phyloP scores from a whole-genome alignment of 2,329 filamentous ascomycete genomes.

The Aspergillus japonicus region DNA sequence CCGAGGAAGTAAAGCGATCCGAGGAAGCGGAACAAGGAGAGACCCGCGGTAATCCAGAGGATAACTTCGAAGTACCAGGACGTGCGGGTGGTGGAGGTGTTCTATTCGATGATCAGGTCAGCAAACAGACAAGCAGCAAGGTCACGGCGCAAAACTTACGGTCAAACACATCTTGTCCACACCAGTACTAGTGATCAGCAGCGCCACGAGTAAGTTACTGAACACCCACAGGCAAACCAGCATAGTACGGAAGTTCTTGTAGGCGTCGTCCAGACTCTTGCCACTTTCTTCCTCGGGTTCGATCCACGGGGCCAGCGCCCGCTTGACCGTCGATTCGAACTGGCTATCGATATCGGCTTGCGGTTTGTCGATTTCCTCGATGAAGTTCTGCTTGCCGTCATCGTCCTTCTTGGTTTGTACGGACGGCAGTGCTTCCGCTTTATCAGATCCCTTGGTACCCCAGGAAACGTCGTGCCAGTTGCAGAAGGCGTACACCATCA shows the following conservation, averaged over 20 bases:
- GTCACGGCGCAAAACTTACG: constrained; percentile 57
- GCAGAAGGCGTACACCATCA: constrained; percentile 99
- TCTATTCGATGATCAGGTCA: constrained; percentile 44
- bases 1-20: constrained; percentile 95
- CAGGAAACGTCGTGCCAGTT: constrained; percentile 99
- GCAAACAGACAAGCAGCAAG: constrained; percentile 3
- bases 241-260: constrained; percentile 98
- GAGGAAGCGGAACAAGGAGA: constrained; percentile 84
- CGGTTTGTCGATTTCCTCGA: constrained; percentile 94
- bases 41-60: constrained; percentile 79
- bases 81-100: constrained; percentile 70
- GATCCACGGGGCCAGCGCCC: constrained; percentile 80
- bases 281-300: constrained; percentile 72
- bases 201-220: constrained; percentile 80
- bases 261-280: constrained; percentile 95
- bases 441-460: constrained; percentile 99
- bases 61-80: constrained; percentile 88
- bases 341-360: constrained; percentile 98
- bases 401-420: constrained; percentile 85
- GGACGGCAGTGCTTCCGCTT: constrained; percentile 86
- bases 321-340: constrained; percentile 94
- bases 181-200: constrained; percentile 85
- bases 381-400: constrained; percentile 73
- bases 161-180: constrained; percentile 81
- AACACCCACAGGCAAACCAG: constrained; percentile 93